Conservation (phyloP, 106 monocot species). For the Dioscorea zingiberensis region DNA sequence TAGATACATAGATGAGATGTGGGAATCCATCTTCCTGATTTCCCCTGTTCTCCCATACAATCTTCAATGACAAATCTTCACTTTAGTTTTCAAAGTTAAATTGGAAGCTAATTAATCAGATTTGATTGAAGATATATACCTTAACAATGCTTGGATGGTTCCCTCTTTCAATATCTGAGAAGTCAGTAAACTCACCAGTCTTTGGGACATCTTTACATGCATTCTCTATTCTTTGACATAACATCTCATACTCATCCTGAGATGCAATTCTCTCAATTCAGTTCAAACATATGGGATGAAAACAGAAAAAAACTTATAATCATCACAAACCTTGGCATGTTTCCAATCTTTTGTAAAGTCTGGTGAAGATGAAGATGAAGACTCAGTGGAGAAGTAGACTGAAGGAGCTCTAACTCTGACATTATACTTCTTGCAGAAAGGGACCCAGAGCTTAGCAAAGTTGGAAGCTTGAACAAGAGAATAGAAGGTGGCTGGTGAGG, state of each 20-base stretch:
- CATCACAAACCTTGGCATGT: constrained; percentile 21
- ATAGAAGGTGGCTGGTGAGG: constrained; percentile 41
- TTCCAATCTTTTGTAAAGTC: constrained; percentile 28
- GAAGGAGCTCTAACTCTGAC: constrained; percentile 42
- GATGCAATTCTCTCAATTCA: neutral
- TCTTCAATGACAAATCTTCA: constrained; percentile 5
- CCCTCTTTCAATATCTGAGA: constrained; percentile 17
- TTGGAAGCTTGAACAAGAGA: constrained; percentile 36
- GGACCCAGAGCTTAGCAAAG: constrained; percentile 58
- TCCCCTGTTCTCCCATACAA: constrained; percentile 36
- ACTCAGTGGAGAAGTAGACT: constrained; percentile 34
- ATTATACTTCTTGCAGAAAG: constrained; percentile 54
- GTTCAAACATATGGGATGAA: neutral
- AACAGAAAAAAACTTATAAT: neutral
- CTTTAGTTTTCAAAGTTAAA: no score
- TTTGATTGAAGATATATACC: neutral
- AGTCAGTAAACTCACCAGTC: constrained; percentile 7
- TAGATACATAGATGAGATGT: constrained; percentile 45
- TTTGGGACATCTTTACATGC: neutral
- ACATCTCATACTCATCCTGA: constrained; percentile 23
- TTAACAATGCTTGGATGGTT: constrained; percentile 38
- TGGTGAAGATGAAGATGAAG: neutral
- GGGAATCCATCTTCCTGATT: constrained; percentile 15
- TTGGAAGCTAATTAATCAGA: no score
- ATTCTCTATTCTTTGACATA: constrained; percentile 21